phyloP scores from a whole-genome alignment of 1,284 basidiomycete genomes.

The Termitomyces sp. region DNA sequence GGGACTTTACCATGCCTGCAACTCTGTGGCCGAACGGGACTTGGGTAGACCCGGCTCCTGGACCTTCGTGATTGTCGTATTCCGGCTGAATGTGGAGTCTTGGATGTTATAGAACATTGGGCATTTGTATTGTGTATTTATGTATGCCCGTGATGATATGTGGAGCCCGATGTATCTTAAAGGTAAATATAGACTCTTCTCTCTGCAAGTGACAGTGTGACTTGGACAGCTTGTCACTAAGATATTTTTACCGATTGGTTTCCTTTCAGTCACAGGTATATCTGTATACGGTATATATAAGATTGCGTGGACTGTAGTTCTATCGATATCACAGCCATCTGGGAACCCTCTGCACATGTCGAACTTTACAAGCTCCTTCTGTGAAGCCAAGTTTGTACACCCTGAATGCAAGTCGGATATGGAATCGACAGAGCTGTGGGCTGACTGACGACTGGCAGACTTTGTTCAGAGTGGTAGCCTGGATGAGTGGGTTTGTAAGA shows the following conservation, averaged over 20 bases:
- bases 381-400: conserved; percentile 8
- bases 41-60: conserved; percentile 68
- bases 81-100: background rate
- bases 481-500: conserved; percentile 29
- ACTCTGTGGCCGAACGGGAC: conserved; percentile 77
- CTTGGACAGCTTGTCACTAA: background rate
- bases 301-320: background rate
- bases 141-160: background rate
- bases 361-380: conserved; percentile 8
- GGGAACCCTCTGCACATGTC: conserved; percentile 8
- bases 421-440: background rate
- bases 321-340: conserved; percentile 7
- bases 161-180: background rate
- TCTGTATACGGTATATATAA: conserved; percentile 3
- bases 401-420: conserved; percentile 14
- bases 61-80: conserved; percentile 47
- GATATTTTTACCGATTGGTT: background rate
- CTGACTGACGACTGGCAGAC: conserved; percentile 18
- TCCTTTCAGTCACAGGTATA: conserved; percentile 5
- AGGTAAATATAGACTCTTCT: background rate
- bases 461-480: conserved; percentile 22
- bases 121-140: background rate
- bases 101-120: background rate
- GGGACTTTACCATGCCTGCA: conserved; percentile 82
- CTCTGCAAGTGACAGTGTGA: background rate